Evolutionary conservation across 495 filamentous ascomycete species (phyloP), one percentile per base, ranked within the genome.

Genomic region (Usnea hakonensis): DNA sequence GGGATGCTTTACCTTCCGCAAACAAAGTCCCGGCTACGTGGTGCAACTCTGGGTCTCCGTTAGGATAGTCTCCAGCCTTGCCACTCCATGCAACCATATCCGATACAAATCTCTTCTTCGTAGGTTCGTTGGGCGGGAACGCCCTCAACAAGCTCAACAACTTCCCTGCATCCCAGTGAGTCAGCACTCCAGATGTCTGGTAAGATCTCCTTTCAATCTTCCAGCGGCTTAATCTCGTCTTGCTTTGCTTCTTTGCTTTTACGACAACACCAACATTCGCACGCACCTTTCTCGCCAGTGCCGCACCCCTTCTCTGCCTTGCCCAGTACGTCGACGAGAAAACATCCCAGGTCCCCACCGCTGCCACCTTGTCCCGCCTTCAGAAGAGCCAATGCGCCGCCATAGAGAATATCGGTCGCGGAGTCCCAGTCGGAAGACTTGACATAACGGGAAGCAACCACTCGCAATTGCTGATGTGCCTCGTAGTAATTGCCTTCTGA

Each of bases 401-500:
- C 86, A 72, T 84, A 87, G 60, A 99, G 78, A 65, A 97, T 86
- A 62, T 95, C 89, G 70, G 91, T 84, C 21, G 94, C 95, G 5
- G 90, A 85, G 70, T 80, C 73, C 77, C 86, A 96, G 81, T 94
- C 91, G 44, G 79, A 76, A 32, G 85, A 78, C 74, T 97, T 97
- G 68, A 90, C 82, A 73, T 99, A 96, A 35, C 94, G 90, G 54
- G 89, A 88, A 38, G 91, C 90, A 66, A 97, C 90, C 36, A 95
- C 90, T 40, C 94, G 89, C 61, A 96, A 87, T 78, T 98, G 95
- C 73, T 98, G 94, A 74, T 95, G 91, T 58, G 94, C 94, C 81
- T 98, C 94, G 77, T 98, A 98, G 79, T 84, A 96, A 68, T 90
- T 84, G 63, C 94, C 95, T 75, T 94, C 91, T 64, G 85, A 81